Base-by-base conservation (phyloP, 1,284 basidiomycete species). In the Austroboletus novae-zelandiae region DNA sequence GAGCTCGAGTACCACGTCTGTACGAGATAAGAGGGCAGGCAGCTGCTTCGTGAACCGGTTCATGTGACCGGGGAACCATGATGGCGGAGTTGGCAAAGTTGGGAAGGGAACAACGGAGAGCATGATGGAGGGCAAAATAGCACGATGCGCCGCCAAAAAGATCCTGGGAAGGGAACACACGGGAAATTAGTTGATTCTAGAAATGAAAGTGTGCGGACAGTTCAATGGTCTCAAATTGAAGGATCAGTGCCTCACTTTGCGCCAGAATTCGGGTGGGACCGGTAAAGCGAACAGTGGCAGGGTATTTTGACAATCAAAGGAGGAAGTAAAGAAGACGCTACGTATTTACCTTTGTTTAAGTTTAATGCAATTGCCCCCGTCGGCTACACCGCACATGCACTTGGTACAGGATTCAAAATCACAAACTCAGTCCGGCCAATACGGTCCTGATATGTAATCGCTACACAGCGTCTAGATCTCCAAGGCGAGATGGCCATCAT, bases 11-110 rank as follows among this genome's bases (percentile, higher is more conserved):
- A 99, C 91, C 52, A 99, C 83, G 64, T 93, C 92, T 46, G 90
- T 94, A 57, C 83, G 84, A 43, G 81, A 82, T 41, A 97, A 78
- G 50, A 93, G 75, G 39, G 80, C 73, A 11, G 92, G 90, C 34
- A 97, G 77, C 68, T 83, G 80, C 55, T 85, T 80, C 49, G 88
- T 80, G 59, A 94, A 96, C 65, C 86, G 80, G 68, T 86, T 87
- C 96, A 98, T 99, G 72, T 99, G 96, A 10, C 97, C 96, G 25
- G 92, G 90, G 70, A 91, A 97, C 95, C 95, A 98, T 74, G 93
- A 94, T 47, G 91, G 89, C n/a, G 92, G 83, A 44, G 73, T 69
- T 43, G 89, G 87, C 39, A 91, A 74, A 46, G 70, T 61, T 55
- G 86, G 86, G 57, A 78, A 70, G 32, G 73, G 70, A 51, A 83